These are phyloP conservation scores for Daldinia decipiens DNA, from an alignment of 495 filamentous ascomycete genomes.

Conservation along the genomic window DNA sequence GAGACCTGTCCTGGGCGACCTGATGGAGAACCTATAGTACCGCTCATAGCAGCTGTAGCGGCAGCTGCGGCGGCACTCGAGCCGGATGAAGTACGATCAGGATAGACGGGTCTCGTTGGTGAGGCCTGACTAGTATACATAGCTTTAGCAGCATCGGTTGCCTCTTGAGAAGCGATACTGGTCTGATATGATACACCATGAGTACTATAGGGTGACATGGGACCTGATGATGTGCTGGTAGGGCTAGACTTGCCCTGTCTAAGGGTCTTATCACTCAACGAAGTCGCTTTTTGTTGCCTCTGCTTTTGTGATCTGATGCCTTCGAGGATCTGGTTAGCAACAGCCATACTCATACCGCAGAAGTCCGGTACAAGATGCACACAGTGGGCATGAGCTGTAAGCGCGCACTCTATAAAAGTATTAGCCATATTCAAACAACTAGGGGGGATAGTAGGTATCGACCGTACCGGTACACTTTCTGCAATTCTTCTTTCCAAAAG, in stretches of 20 bases:
- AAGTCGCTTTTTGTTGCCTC: conserved; percentile 60
- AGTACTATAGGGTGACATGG: conserved; percentile 43
- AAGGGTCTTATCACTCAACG: conserved; percentile 72
- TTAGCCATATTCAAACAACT: conserved; percentile 37
- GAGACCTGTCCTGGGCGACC: conserved; percentile 45
- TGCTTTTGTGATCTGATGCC: conserved; percentile 71
- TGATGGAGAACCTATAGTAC: conserved; percentile 47
- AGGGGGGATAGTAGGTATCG: background rate
- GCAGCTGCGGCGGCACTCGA: conserved; percentile 57
- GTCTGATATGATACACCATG: conserved; percentile 47
- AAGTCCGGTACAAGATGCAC: conserved; percentile 98
- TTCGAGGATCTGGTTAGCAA: conserved; percentile 89
- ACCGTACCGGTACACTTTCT: conserved; percentile 86
- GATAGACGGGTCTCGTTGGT: conserved; percentile 52
- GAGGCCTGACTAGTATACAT: conserved; percentile 64
- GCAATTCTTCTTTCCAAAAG: conserved; percentile 92
- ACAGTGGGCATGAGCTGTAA: conserved; percentile 91
- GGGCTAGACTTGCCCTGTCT: conserved; percentile 62
- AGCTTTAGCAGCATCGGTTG: conserved; percentile 61
- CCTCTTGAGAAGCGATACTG: conserved; percentile 56
- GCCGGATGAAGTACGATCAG: conserved; percentile 54
- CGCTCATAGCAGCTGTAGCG: conserved; percentile 58
- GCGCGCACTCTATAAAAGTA: conserved; percentile 76
- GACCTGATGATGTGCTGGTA: conserved; percentile 46
- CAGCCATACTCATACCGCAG: conserved; percentile 99